These are phyloP conservation scores for Polytrichum commune DNA, from an alignment of 225 moss, liverwort and hornwort genomes.

Conservation along the genomic window DNA sequence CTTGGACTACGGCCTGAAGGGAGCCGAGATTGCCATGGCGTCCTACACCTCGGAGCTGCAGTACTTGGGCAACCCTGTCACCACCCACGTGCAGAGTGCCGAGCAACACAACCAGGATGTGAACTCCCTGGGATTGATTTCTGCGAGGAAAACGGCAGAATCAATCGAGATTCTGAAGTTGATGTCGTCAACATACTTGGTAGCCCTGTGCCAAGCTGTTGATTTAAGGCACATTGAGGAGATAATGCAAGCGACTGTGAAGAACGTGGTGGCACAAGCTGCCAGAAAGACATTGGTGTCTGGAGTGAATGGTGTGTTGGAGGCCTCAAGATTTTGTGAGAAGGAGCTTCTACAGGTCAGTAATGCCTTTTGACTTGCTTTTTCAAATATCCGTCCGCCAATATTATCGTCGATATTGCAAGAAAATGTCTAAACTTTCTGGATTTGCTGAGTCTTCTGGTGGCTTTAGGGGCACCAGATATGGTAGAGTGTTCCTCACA, in stretches of 20 bases:
- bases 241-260: slow-evolving; percentile 7
- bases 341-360: not conserved
- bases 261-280: not conserved
- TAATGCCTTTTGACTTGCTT: not conserved
- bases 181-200: slow-evolving; percentile 19
- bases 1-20: slow-evolving; percentile 26
- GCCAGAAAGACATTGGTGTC: not conserved
- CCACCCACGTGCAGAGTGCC: slow-evolving; percentile 32
- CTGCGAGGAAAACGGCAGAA: slow-evolving; percentile 41
- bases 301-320: too few relatives aligned
- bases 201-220: slow-evolving; percentile 18
- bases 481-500: too few relatives aligned
- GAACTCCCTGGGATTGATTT: slow-evolving; percentile 15
- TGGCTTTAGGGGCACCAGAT: too few relatives aligned
- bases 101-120: slow-evolving; percentile 49
- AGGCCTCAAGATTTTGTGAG: too few relatives aligned
- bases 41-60: slow-evolving; percentile 24
- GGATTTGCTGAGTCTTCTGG: not conserved
- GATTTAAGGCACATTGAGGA: slow-evolving; percentile 23
- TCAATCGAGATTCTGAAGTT: slow-evolving; percentile 27
- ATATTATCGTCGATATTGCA: not conserved
- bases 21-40: slow-evolving; percentile 28
- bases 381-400: too few relatives aligned
- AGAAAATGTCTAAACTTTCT: not conserved
- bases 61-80: slow-evolving; percentile 24